A percentile compares a stretch with the other conserved stretches of the same genome.
These are phyloP conservation scores for Gastrolobium bilobum DNA, from an alignment of 306 rosid species.

Conservation along the genomic window DNA sequence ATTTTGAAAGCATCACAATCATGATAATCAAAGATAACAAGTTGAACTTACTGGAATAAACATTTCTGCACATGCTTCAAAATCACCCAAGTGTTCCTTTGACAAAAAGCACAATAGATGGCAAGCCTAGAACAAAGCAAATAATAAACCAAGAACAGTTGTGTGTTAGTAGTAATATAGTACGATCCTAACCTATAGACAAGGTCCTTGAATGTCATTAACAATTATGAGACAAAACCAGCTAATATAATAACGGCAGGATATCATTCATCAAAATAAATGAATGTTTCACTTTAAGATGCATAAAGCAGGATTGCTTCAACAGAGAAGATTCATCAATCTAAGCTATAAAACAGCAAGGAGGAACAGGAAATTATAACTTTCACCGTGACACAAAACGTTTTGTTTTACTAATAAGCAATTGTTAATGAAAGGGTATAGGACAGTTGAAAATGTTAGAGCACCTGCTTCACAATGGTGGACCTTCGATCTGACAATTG, in stretches of 20 bases:
- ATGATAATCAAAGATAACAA: constrained; percentile 42
- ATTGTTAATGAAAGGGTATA: constrained; percentile 15
- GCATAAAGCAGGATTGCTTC: constrained; percentile 28
- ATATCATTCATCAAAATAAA: constrained; percentile 36
- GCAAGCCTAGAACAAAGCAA: constrained; percentile 74
- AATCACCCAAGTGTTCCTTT: constrained; percentile 98
- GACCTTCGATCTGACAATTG: constrained; percentile 99
- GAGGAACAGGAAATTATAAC: constrained; percentile 33
- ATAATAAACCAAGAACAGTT: constrained; percentile 32
- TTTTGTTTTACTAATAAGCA: not conserved
- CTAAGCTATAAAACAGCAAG: constrained; percentile 5
- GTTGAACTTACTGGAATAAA: constrained; percentile 87
- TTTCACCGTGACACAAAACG: constrained; percentile 21
- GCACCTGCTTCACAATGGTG: constrained; percentile 97
- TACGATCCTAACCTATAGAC: constrained; percentile 38
- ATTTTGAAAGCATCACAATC: constrained; percentile 42
- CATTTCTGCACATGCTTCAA: constrained; percentile 92
- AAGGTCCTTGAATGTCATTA: constrained; percentile 39
- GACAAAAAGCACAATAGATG: constrained; percentile 95
- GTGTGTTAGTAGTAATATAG: constrained; percentile 24
- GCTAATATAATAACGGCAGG: not conserved
- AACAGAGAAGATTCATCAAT: constrained; percentile 36
- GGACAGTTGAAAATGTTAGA: constrained; percentile 33
- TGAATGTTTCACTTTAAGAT: constrained; percentile 20
- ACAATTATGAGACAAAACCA: constrained; percentile 34